A percentile compares a stretch with the other conserved stretches of the same genome.
Conservation (phyloP, 176 grass and related monocot genomes). For the Avena atlantica region DNA sequence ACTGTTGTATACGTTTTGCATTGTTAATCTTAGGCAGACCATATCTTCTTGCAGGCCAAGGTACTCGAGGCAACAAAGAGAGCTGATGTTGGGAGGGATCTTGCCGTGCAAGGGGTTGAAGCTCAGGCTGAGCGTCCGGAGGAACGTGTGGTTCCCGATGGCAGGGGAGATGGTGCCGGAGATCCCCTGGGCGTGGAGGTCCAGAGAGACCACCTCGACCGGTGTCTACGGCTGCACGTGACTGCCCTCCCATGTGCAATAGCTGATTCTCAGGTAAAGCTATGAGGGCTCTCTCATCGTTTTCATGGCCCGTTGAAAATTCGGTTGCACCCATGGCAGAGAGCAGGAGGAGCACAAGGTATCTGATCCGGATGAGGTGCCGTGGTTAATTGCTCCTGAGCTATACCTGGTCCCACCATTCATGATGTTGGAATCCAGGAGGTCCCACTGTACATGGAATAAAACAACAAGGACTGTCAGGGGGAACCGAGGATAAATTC, state of each 20-base stretch:
- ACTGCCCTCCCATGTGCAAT: too few species aligned
- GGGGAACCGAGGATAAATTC: not conserved
- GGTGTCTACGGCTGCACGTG: not conserved
- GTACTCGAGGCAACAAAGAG: not conserved
- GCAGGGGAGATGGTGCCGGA: not conserved
- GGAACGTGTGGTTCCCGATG: constrained; percentile 4
- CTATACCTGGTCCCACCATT: not conserved
- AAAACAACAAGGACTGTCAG: too few species aligned
- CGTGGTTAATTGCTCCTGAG: not conserved
- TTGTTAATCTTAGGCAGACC: not conserved
- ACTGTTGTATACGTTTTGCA: too few species aligned
- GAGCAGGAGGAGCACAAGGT: not conserved
- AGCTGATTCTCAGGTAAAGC: constrained; percentile 21
- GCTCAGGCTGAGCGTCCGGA: not conserved
- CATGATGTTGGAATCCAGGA: not conserved
- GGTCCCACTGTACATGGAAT: too few species aligned
- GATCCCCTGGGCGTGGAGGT: constrained; percentile 5
- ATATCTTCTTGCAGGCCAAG: not conserved
- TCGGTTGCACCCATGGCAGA: not conserved
- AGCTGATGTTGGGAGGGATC: constrained; percentile 31
- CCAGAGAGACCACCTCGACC: not conserved
- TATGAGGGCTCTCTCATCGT: constrained; percentile 2
- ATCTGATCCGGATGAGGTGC: not conserved
- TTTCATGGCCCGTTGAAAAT: not conserved
- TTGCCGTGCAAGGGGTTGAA: not conserved